These are phyloP conservation scores for Termitomyces sp. DNA, from an alignment of 768 basidiomycete genomes.

Conservation along the genomic window DNA sequence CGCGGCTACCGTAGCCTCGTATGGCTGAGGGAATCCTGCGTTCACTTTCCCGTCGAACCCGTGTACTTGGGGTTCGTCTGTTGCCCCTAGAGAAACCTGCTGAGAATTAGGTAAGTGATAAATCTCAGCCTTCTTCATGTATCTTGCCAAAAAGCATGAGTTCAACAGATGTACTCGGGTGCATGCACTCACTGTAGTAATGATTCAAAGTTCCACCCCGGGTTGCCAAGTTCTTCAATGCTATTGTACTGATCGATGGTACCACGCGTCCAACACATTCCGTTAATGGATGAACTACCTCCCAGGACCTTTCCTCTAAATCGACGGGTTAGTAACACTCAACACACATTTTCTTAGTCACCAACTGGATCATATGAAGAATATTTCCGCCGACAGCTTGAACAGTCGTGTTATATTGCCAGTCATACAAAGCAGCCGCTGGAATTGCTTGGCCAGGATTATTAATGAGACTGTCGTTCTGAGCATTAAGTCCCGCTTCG, in stretches of 20 bases:
- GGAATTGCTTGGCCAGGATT: constrained; percentile 9
- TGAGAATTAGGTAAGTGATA: constrained; percentile 11
- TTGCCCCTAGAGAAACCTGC: constrained; percentile 8
- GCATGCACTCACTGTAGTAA: not conserved
- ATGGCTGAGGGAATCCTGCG: constrained; percentile 15
- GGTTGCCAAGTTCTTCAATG: constrained; percentile 15
- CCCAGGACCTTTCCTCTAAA: constrained; percentile 15
- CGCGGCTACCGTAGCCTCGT: constrained; percentile 6
- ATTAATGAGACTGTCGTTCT: constrained; percentile 8
- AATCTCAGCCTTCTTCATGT: constrained; percentile 12
- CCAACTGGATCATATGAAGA: constrained; percentile 8
- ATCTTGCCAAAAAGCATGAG: not conserved
- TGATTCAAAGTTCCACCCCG: constrained; percentile 17
- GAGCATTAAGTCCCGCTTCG: constrained; percentile 14
- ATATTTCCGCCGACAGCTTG: constrained; percentile 8
- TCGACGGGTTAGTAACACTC: not conserved
- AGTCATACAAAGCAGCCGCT: not conserved
- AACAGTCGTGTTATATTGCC: constrained; percentile 12
- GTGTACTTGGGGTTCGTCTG: constrained; percentile 6
- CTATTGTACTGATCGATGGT: constrained; percentile 16
- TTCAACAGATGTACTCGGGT: too few relatives aligned
- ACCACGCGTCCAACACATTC: constrained; percentile 18
- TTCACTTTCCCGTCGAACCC: constrained; percentile 10
- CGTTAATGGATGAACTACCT: constrained; percentile 18
- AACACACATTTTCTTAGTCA: not conserved